These are phyloP conservation scores for Chlorella variabilis DNA, from an alignment of 163 green algal species.

Conservation along the genomic window DNA sequence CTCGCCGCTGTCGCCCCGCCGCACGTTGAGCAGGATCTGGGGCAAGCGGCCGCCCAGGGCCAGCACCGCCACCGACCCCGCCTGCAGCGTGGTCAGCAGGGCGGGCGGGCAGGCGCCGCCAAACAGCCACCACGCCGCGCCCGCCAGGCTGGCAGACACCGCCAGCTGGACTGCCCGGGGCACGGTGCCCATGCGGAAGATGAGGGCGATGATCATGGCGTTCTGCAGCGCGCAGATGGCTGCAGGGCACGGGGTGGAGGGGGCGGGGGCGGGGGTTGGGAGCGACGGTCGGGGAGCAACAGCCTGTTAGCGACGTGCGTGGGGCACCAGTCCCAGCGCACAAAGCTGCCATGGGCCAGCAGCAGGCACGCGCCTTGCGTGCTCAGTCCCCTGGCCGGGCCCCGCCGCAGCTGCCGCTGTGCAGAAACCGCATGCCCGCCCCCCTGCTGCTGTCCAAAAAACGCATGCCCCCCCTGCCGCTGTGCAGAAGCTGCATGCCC, in stretches of 20 bases:
- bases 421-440: no score
- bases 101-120: conserved; percentile 17
- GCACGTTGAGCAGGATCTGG: conserved; percentile 84
- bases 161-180: background rate
- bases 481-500: no score
- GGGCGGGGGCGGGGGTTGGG: background rate
- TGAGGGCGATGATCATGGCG: conserved; percentile 69
- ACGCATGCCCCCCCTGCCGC: no score
- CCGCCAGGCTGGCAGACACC: background rate
- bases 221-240: conserved; percentile 76
- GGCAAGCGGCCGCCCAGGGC: conserved; percentile 18
- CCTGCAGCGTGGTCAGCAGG: conserved; percentile 59
- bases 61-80: conserved; percentile 20
- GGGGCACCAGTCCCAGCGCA: no score
- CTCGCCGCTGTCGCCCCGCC: conserved; percentile 76
- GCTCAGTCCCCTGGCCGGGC: no score
- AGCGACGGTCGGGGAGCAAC: no score
- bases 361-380: no score
- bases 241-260: background rate
- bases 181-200: conserved; percentile 56
- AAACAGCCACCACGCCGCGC: background rate
- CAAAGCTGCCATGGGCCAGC: no score
- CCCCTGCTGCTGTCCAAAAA: no score
- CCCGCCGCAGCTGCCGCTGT: no score
- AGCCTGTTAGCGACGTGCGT: no score